Evolutionary conservation across 768 basidiomycete species (phyloP), one percentile per base, ranked within the genome.

Genomic region (Phylloporus sp.): DNA sequence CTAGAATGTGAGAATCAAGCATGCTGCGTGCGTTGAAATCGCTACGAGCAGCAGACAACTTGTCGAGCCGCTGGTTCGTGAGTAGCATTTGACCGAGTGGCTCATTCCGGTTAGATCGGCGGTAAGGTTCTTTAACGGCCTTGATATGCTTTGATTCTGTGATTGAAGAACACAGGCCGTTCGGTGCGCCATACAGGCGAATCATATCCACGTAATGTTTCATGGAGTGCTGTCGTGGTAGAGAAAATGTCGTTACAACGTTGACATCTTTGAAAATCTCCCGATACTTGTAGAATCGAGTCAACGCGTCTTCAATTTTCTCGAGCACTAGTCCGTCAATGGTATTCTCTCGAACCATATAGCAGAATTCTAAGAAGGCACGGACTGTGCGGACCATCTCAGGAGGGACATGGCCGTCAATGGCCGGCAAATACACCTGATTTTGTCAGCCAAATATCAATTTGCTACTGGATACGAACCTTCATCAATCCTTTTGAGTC

Each of bases 401-500:
- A 0, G 36, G 11, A 0, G 61, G 61, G 0, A 70, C 47, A 43
- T 60, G 49, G 0, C 62, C 66, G 1, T 50, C 50, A 32, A 70
- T 67, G 1, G 64, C 62, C 1, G 61, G 49, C 6, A 69, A 48
- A 51, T 62, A 69, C 9, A 70, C 67, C 64, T 65, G 26, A 4
- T 28, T 29, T 23, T 28, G 4, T 28, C n/a, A 43, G 27, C 16
- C n/a, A 29, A 32, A 12, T 32, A 32, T 32, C 31, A 32, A 6
- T 32, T 32, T 5, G 31, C 6, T 12, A 32, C 10, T 32, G 31
- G 31, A 8, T 6, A 35, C 34, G 8, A n/a, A 35, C 70, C 65
- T 72, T 72, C 70, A 72, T 72, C 4, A 72, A 53, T 0, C 61
- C 70, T 27, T 72, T 73, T 2, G 69, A 73, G 40, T 73, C 68